Base-by-base conservation (phyloP, 108 stramenopile species). In the Mayamaea pseudoterrestris region DNA sequence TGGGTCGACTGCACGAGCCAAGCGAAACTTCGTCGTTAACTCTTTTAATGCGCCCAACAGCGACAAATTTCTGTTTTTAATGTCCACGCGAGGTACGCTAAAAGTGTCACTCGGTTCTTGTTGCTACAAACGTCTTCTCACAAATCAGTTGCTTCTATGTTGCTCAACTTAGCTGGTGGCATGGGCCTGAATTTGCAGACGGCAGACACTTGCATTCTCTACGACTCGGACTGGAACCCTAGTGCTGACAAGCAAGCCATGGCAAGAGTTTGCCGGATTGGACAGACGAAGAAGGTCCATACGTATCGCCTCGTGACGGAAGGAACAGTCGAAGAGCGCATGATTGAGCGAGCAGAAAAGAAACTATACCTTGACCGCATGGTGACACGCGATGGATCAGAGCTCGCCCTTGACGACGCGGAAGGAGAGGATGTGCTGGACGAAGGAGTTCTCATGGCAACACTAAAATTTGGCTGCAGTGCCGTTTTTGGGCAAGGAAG, bases 181-280 rank as follows among this genome's bases (percentile, higher is more conserved):
- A 69, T 97, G 53, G 95, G 95, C 20, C 62, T 97, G 59, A 97
- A 94, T 65, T 57, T 97, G 30, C 81, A 87, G 53, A 90, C 96
- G 21, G 93, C 96, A 3, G 93, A 97, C 68, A 90, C 87, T 18
- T 84, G 84, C 57, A 75, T 96, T 39, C 43, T 91, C 14, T 88
- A 69, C 53, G 80, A 81, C 31, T 68, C 66, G 30, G 51, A 53
- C 26, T 53, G 40, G 21, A 93, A 95, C 57, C 89, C 90, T 5
- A 89, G 90, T 65, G 68, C 73, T 14, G 95, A 97, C 61, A 45
- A 88, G 9, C 95, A 97, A 57, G 93, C 92, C 22, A 80, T 82
- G 85, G 94, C 86, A 13, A 76, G 94, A 9, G 90, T 91, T 2
- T 91, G 93, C 49, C 81, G 93, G 12, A 86, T 93, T 50, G 94